phyloP scores from a whole-genome alignment of 2,329 filamentous ascomycete genomes.

The Exophiala lecanii-corni region DNA sequence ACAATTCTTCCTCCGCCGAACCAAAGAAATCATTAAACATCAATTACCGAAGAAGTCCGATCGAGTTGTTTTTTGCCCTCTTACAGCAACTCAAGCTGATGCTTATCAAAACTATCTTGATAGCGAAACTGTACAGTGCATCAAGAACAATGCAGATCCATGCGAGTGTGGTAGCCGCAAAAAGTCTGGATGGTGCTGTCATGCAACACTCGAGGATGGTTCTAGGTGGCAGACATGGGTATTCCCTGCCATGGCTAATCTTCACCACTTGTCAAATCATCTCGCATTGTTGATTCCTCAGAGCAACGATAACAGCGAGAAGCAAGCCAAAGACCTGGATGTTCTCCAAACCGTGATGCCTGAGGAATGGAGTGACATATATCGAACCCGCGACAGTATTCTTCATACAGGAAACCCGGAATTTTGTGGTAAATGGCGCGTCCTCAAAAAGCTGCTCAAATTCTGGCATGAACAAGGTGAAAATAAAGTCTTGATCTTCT shows the following conservation, averaged over 20 bases:
- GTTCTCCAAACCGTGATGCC: constrained; percentile 72
- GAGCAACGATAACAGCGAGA: constrained; percentile 60
- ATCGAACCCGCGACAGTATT: constrained; percentile 70
- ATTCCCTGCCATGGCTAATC: constrained; percentile 74
- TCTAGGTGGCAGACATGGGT: constrained; percentile 67
- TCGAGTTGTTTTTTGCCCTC: constrained; percentile 87
- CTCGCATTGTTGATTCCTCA: constrained; percentile 79
- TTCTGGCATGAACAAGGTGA: constrained; percentile 89
- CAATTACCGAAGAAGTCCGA: constrained; percentile 95
- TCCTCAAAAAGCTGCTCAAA: constrained; percentile 76
- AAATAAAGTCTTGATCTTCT: constrained; percentile 86
- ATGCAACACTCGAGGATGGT: constrained; percentile 55
- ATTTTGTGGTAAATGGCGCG: constrained; percentile 95
- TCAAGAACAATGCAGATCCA: constrained; percentile 61
- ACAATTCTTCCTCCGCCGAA: constrained; percentile 81
- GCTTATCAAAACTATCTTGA: constrained; percentile 82
- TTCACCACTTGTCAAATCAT: constrained; percentile 90
- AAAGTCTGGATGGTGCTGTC: constrained; percentile 79
- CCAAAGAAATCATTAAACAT: constrained; percentile 87
- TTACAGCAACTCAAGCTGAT: constrained; percentile 73
- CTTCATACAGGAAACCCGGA: constrained; percentile 77
- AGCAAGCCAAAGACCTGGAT: constrained; percentile 71
- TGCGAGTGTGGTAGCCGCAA: constrained; percentile 68
- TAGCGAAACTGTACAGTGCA: constrained; percentile 63
- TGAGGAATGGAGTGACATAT: constrained; percentile 67